Conservation (phyloP, 768 basidiomycete species). For the Termitomyces sp. region DNA sequence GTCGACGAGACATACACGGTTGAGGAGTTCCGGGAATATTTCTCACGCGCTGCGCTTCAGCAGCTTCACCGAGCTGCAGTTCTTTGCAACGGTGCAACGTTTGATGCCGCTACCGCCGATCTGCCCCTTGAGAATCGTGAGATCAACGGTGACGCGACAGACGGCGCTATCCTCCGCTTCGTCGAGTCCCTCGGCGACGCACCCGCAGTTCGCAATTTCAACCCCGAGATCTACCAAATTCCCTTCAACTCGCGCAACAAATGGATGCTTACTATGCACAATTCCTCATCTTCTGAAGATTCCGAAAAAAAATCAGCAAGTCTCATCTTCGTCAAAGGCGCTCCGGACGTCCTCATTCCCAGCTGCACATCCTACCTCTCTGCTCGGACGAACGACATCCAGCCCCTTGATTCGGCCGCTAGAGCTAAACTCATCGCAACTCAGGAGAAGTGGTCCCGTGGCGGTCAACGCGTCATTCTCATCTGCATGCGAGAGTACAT, state of each 20-base stretch:
- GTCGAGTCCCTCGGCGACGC: constrained; percentile 24
- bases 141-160: constrained; percentile 47
- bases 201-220: constrained; percentile 14
- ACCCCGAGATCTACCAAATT: constrained; percentile 30
- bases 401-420: constrained; percentile 21
- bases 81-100: constrained; percentile 56
- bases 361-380: constrained; percentile 25
- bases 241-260: constrained; percentile 52
- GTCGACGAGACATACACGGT: constrained; percentile 27
- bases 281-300: constrained; percentile 13
- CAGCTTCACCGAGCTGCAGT: constrained; percentile 33
- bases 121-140: constrained; percentile 27
- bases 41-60: constrained; percentile 8
- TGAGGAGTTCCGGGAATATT: constrained; percentile 14
- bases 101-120: constrained; percentile 28
- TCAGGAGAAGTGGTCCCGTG: constrained; percentile 39
- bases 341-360: constrained; percentile 50
- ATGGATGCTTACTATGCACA: constrained; percentile 49
- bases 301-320: constrained; percentile 12
- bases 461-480: constrained; percentile 53
- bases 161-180: constrained; percentile 52
- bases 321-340: constrained; percentile 49
- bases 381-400: constrained; percentile 10
- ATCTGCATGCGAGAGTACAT: constrained; percentile 28
- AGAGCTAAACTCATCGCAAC: constrained; percentile 15